Evolutionary conservation across 352 stramenopile genomes (phyloP).

Genomic region (Sclerospora graminicola): DNA sequence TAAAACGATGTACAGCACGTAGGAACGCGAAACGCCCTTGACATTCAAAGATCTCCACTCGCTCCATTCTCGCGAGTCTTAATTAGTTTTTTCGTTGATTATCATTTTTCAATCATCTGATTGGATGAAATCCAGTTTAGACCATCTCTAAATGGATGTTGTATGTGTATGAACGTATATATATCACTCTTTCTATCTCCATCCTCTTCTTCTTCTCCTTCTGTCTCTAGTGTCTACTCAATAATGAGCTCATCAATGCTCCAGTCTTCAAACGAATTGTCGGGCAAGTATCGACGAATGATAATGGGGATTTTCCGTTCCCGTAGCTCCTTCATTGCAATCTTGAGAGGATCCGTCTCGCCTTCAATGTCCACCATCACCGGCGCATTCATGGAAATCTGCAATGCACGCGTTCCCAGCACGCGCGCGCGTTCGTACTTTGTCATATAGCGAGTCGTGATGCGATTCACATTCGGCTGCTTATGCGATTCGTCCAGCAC

Average conservation of each 20-base stretch:
- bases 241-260: slow-evolving; percentile 98
- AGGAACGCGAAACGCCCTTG: slow-evolving; percentile 29
- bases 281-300: slow-evolving; percentile 97
- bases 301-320: slow-evolving; percentile 99
- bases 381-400: slow-evolving; percentile 98
- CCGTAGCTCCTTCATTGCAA: slow-evolving; percentile 98
- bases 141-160: not conserved
- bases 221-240: slow-evolving; percentile 62
- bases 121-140: too few species aligned
- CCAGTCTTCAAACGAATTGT: slow-evolving; percentile 99
- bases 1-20: slow-evolving; percentile 18
- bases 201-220: not conserved
- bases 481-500: slow-evolving; percentile 82
- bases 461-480: slow-evolving; percentile 80
- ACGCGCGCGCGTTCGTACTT: slow-evolving; percentile 99
- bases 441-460: slow-evolving; percentile 98
- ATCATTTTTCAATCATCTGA: too few species aligned
- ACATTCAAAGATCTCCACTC: slow-evolving; percentile 28
- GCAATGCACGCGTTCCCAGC: slow-evolving; percentile 94
- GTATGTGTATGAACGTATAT: not conserved
- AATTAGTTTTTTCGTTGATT: too few species aligned
- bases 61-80: too few species aligned
- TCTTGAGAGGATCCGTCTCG: slow-evolving; percentile 99
- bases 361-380: slow-evolving; percentile 95
- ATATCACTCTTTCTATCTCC: slow-evolving; percentile 2